Evolutionary conservation across 2,329 filamentous ascomycete genomes (phyloP).

Genomic region (Ophiostoma triangulosporum): DNA sequence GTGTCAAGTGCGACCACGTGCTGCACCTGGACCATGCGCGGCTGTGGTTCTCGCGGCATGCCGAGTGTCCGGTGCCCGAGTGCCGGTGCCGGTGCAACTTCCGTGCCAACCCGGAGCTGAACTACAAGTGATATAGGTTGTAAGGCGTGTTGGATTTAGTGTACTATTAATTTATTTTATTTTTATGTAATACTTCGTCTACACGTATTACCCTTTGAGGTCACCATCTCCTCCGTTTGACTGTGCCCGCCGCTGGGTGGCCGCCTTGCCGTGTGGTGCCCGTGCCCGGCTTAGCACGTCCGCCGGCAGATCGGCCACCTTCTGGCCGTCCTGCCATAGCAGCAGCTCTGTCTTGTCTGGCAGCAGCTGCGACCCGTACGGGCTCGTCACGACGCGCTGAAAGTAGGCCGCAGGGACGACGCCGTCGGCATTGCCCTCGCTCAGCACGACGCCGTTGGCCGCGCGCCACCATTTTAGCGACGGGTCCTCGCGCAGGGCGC

Average conservation of each 20-base stretch:
- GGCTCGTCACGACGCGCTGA: slow-evolving; percentile 52
- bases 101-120: slow-evolving; percentile 44
- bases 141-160: not conserved
- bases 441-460: slow-evolving; percentile 64
- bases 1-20: slow-evolving; percentile 54
- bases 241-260: not conserved
- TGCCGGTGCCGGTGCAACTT: slow-evolving; percentile 53
- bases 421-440: slow-evolving; percentile 45
- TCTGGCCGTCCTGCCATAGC: slow-evolving; percentile 57
- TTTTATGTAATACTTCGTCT: not conserved
- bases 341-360: slow-evolving; percentile 23
- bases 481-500: slow-evolving; percentile 43
- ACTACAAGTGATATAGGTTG: slow-evolving; percentile 25
- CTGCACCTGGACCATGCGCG: slow-evolving; percentile 53
- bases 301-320: slow-evolving; percentile 52
- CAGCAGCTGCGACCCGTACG: slow-evolving; percentile 24
- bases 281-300: slow-evolving; percentile 31
- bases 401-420: slow-evolving; percentile 56
- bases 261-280: slow-evolving; percentile 32
- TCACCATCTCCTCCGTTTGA: slow-evolving; percentile 11
- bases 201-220: too few relatives aligned
- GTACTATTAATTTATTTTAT: not conserved
- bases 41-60: slow-evolving; percentile 51
- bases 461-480: slow-evolving; percentile 62
- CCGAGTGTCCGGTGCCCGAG: slow-evolving; percentile 55